These are phyloP conservation scores for Aurantiochytrium sp. DNA, from an alignment of 108 stramenopile genomes.

Conservation along the genomic window DNA sequence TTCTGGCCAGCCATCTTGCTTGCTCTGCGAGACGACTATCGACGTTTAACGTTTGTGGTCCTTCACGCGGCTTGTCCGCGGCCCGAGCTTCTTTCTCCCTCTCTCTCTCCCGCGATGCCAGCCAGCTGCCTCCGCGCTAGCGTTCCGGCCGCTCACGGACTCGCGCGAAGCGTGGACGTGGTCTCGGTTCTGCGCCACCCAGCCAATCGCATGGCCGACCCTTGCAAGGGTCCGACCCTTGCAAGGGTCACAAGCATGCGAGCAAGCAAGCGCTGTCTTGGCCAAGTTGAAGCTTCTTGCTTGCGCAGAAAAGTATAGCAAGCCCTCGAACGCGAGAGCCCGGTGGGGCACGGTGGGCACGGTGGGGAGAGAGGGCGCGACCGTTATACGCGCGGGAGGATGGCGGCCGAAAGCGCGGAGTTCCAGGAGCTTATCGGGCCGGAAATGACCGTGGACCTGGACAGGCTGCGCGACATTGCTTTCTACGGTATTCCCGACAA, in stretches of 20 bases:
- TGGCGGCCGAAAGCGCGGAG: background rate
- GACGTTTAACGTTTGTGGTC: too few species aligned
- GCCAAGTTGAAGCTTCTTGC: too few species aligned
- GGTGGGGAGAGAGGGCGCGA: background rate
- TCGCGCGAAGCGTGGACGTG: too few species aligned
- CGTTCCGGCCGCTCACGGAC: too few species aligned
- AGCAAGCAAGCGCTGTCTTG: too few species aligned
- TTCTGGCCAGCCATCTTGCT: background rate
- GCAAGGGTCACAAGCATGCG: background rate
- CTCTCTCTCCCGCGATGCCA: too few species aligned
- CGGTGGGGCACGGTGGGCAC: too few species aligned
- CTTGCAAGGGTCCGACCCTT: background rate
- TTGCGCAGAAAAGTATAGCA: too few species aligned
- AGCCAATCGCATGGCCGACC: background rate
- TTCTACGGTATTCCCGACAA: slow-evolving; percentile 6
- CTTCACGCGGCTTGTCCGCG: too few species aligned
- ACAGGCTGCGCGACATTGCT: slow-evolving; percentile 8
- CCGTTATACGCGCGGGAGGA: background rate
- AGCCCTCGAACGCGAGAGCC: too few species aligned
- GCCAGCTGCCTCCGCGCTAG: background rate
- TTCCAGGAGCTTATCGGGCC: background rate
- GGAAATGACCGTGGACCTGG: slow-evolving; percentile 13
- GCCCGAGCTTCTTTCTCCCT: too few species aligned
- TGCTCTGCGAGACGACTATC: too few species aligned
- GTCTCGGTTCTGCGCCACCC: background rate